Evolutionary conservation across 306 rosid genomes (phyloP), one percentile per base, ranked within the genome.

Genomic region (Fragaria iinumae): DNA sequence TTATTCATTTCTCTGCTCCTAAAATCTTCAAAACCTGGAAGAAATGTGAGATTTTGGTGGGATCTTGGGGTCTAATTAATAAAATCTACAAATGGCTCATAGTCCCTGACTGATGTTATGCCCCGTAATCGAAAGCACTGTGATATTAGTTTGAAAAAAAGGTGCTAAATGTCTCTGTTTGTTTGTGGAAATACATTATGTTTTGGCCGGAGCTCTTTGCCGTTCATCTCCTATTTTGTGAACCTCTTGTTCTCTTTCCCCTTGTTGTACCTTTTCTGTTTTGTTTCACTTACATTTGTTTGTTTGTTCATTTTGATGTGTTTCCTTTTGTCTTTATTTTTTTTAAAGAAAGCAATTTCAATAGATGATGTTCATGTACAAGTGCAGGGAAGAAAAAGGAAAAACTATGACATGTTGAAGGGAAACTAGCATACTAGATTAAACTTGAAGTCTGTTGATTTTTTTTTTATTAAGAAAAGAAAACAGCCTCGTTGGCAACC

Each of bases 1-100:
- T 78, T 48, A 72, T 72, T 71, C 53, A 44, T 76, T 62, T 80
- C 76, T 77, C 44, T 81, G 55, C 70, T 69, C 38, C 50, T 71
- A 52, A 71, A 73, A 56, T 45, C 27, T 74, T 59, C 13, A 27
- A 25, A 74, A 63, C 47, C 25, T 41, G 17, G 50, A 25, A 43
- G 20, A 41, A 38, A 20, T 21, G 8, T 67, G 52, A 67, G 50
- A 43, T 67, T 67, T 29, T 43, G 20, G 10, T n/a, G 49, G 68
- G 21, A 23, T 39, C 50, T 41, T n/a, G 32, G 34, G 72, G 34
- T 67, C 32, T 32, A 32, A 39, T 43, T 67, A 39, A 8, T 43
- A 5, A 38, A 66, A 38, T 66, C 71, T 38, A 14, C 43, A 2
- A 64, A 34, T 17, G n/a, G 43, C 13, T 11, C 45, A 34, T 16